Conservation (phyloP, 208 protist genomes). For the Polymyxa betae region DNA sequence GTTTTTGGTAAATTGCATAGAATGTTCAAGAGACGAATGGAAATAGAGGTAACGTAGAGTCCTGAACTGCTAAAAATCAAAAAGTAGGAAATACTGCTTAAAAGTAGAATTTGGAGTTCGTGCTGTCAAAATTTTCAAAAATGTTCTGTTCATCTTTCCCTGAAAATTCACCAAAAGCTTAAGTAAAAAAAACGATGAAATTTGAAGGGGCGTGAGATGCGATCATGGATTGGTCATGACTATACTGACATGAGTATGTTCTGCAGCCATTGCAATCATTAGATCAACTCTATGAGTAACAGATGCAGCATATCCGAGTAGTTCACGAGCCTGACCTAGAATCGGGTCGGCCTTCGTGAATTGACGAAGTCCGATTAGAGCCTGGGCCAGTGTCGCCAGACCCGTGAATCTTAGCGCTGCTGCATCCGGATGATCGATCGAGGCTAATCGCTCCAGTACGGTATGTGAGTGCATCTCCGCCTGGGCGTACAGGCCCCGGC, state of each 20-base stretch:
- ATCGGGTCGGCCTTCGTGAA: not conserved
- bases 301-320: not conserved
- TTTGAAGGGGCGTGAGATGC: too few species aligned
- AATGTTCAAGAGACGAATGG: too few species aligned
- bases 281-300: not conserved
- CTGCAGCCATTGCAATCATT: not conserved
- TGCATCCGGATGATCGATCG: not conserved
- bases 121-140: too few species aligned
- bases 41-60: too few species aligned
- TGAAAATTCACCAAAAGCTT: too few species aligned
- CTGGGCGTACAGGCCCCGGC: slow-evolving; percentile 27
- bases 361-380: not conserved
- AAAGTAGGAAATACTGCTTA: too few species aligned
- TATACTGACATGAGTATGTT: slow-evolving; percentile 11
- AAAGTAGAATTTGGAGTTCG: too few species aligned
- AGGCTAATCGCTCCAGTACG: slow-evolving; percentile 14
- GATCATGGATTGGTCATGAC: too few species aligned
- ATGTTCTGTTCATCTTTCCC: too few species aligned
- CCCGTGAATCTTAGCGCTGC: not conserved
- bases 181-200: too few species aligned
- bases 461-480: not conserved
- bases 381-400: not conserved
- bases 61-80: too few species aligned
- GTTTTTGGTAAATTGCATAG: too few species aligned
- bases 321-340: not conserved